Evolutionary conservation across 306 rosid genomes (phyloP), one percentile per base, ranked within the genome.

Genomic region (Cucurbita ficifolia): DNA sequence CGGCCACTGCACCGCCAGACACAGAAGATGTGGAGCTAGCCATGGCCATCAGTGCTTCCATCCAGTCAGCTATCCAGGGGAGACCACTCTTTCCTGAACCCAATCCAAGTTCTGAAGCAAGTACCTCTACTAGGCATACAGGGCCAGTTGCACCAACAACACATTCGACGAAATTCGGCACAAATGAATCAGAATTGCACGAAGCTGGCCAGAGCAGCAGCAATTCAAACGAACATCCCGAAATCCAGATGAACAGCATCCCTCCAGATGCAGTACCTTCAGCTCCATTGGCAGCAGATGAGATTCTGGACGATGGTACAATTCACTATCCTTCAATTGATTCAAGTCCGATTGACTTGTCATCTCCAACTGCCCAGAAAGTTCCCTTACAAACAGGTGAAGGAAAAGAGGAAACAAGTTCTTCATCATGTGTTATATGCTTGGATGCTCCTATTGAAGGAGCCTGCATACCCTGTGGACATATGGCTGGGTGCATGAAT

Each of bases 391-490:
- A 53, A 61, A 59, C 24, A 4, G 85, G 77, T 54, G 92, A 72
- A 65, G 74, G 55, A n/a, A 62, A 67, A 77, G 97, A 77, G 24
- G 79, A 75, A n/a, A 85, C 29, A 9, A 75, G 84, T 42, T 86
- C 94, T 46, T 85, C 95, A 39, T 77, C 92, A 0, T 95, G 99
- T 5, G 87, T 95, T 70, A 89, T 95, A 75, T 95, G 99, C 80
- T 83, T 95, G 83, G 99, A 95, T 83, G 92, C 99, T 78, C 96
- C 91, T 6, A 87, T 88, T n/a, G 91, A 95, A 79, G 99, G 96
- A 59, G 97, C 93, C 53, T 91, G 96, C 96, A 95, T 95, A 76
- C 99, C 99, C 10, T 95, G 99, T 81, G 97, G 99, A 64, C 99
- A 95, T 80, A 96, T 95, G 86, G 96, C 87, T 33, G 97, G 97